Conservation (phyloP, 805 yeast genomes). For the Candida coquimbonensis region DNA sequence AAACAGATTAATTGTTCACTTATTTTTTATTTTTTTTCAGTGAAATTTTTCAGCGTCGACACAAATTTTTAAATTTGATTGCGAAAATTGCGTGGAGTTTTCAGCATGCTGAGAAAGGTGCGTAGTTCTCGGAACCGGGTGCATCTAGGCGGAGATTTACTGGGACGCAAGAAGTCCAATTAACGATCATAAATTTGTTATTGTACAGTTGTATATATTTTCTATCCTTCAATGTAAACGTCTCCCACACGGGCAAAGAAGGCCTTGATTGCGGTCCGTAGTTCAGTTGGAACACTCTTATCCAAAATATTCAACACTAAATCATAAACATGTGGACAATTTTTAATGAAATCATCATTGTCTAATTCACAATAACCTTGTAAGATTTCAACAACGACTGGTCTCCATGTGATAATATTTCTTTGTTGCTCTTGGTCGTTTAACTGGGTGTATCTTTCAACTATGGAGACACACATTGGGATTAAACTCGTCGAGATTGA, state of each 20-base stretch:
- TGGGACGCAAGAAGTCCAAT: no score
- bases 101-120: neutral
- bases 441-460: constrained; percentile 60
- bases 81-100: constrained; percentile 1
- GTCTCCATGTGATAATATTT: constrained; percentile 80
- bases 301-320: constrained; percentile 53
- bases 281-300: constrained; percentile 52
- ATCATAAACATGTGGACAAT: constrained; percentile 55
- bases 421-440: constrained; percentile 73
- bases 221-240: constrained; percentile 28
- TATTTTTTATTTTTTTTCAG: neutral
- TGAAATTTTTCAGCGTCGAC: constrained; percentile 10
- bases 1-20: neutral
- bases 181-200: no score
- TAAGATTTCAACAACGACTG: constrained; percentile 82
- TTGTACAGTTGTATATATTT: no score
- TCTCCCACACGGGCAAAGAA: constrained; percentile 55
- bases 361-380: constrained; percentile 78
- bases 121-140: neutral
- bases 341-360: constrained; percentile 55
- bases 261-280: constrained; percentile 52
- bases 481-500: constrained; percentile 47
- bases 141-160: neutral
- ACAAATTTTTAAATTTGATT: constrained; percentile 3
- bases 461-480: constrained; percentile 65